A percentile compares a stretch with the other conserved stretches of the same genome.
Evolutionary conservation across 129 eudicot species (phyloP).

Genomic region (Chrysanthemum seticuspe): DNA sequence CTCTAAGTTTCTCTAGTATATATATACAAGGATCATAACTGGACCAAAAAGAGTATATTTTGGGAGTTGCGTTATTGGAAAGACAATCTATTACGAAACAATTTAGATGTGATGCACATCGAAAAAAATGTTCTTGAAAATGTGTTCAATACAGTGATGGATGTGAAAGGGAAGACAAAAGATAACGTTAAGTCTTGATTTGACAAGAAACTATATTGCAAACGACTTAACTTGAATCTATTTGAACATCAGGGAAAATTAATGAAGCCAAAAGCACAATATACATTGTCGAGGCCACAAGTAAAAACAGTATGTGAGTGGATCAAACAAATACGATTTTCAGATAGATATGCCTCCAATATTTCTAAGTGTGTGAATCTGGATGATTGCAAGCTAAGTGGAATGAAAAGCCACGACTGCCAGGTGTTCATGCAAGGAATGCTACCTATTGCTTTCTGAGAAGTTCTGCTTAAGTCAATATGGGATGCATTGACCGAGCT

Average conservation of each 20-base stretch:
- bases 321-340: not conserved
- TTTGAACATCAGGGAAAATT: not conserved
- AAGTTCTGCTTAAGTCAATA: not conserved
- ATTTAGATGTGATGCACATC: conserved; percentile 11
- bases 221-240: not conserved
- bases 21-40: not conserved
- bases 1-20: too few species aligned
- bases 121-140: conserved; percentile 12
- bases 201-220: not conserved
- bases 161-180: conserved; percentile 16
- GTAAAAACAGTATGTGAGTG: not conserved
- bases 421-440: conserved; percentile 12
- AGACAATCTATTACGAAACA: not conserved
- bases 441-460: not conserved
- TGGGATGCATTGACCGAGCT: conserved; percentile 4
- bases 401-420: conserved; percentile 14
- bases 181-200: conserved; percentile 6
- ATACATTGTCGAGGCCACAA: conserved; percentile 5
- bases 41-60: conserved; percentile 9
- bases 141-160: conserved; percentile 12
- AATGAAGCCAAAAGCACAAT: not conserved
- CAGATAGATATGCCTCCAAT: not conserved
- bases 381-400: conserved; percentile 9
- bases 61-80: conserved; percentile 10
- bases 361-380: not conserved